Base-by-base conservation (phyloP, 2,329 filamentous ascomycete genomes). In the Trichoderma simmonsii region DNA sequence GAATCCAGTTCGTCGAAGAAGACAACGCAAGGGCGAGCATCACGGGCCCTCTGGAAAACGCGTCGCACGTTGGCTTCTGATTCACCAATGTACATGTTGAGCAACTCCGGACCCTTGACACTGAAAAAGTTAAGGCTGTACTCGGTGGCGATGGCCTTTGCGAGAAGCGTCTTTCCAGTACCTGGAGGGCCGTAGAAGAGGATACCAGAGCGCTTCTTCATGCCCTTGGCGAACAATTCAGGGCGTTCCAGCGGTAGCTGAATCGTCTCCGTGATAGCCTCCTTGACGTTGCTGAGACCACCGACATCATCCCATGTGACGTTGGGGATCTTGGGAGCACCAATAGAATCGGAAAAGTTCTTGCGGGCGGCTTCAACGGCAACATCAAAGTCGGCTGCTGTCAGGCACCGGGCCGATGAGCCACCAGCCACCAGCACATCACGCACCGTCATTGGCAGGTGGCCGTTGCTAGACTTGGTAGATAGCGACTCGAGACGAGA, bases 291-390 rank as follows among this genome's bases (percentile, higher is more conserved):
- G 34, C 92, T 91, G 36, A 98, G 86, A 64, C 96, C 95, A 81
- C 95, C 95, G 24, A 99, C 95, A 80, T 99, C 95, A 76, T 95
- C 92, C 95, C 95, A 99, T 26, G 92, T 92, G 7, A 99, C 96
- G 74, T 97, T 98, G 7, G 95, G 96, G 74, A 98, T 98, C 86
- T 98, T 98, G 3, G 96, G 96, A 6, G 96, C 96, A 28, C 96
- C 96, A 75, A 99, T 99, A 0, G 95, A 92, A 80, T 98, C 96
- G 6, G 96, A 95, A 80, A 99, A 99, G 82, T 98, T 98, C 86
- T 98, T 98, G 70, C 96, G 91, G 1, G 96, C 96, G 6, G 95
- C 94, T 73, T 98, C 95, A 4, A 99, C 95, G 0, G 96, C 96
- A n/a, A 91, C 84, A 70, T 97, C 94, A 75, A 98, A 95, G 81